Conservation (phyloP, 257 asterid species). For the Voacanga thouarsii region DNA sequence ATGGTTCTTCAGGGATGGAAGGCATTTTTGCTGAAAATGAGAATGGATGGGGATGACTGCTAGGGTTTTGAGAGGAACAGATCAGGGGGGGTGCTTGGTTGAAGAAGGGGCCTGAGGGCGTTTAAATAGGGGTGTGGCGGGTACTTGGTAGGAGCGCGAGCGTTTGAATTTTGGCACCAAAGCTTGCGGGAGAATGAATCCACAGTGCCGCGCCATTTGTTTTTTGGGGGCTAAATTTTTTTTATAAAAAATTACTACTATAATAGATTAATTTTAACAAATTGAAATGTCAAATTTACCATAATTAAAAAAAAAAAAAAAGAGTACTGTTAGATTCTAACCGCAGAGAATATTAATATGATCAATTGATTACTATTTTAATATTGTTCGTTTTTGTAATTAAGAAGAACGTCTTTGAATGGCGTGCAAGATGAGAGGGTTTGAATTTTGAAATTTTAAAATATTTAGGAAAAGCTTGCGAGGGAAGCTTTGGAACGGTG, state of each 20-base stretch:
- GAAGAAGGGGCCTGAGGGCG: not conserved
- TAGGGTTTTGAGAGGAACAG: not conserved
- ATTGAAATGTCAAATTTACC: no score
- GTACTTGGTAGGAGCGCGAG: conserved; percentile 24
- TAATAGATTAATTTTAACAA: no score
- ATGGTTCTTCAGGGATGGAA: conserved; percentile 75
- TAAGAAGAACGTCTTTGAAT: no score
- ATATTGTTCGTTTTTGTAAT: no score
- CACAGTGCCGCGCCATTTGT: not conserved
- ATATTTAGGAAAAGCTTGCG: not conserved
- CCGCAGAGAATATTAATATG: no score
- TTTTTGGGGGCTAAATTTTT: no score
- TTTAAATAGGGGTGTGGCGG: conserved; percentile 23
- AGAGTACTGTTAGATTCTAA: no score
- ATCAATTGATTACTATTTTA: no score
- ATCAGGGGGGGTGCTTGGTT: conserved; percentile 4
- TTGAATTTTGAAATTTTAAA: conserved; percentile 2
- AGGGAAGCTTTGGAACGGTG: not conserved
- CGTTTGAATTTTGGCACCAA: conserved; percentile 34
- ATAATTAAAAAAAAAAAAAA: no score
- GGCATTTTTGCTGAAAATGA: conserved; percentile 44
- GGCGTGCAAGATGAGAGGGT: not conserved
- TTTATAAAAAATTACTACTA: no score
- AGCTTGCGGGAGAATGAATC: conserved; percentile 64
- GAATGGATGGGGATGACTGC: not conserved